phyloP scores from a whole-genome alignment of 257 asterid species.

The Plectranthus barbatus region DNA sequence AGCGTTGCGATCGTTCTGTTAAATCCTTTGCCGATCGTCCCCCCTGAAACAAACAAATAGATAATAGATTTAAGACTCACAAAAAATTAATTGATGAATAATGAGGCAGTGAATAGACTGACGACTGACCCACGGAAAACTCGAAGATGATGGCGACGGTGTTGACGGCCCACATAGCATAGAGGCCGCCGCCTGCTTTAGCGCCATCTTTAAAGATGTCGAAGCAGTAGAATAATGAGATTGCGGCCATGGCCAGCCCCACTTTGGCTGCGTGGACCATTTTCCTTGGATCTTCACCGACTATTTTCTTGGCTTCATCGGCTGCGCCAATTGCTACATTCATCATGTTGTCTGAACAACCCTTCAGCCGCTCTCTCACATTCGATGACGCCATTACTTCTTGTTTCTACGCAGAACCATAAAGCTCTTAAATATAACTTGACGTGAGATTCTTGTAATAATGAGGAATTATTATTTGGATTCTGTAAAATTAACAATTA shows the following conservation, averaged over 20 bases:
- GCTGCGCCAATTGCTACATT: neutral
- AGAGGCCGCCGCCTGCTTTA: conserved; percentile 21
- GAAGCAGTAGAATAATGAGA: conserved; percentile 52
- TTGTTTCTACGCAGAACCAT: neutral
- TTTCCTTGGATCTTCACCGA: conserved; percentile 58
- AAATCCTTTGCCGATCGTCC: conserved; percentile 65
- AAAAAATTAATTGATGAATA: no score
- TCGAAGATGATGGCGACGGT: conserved; percentile 79
- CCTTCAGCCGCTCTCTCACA: neutral
- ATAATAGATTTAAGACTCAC: neutral
- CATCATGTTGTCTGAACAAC: neutral
- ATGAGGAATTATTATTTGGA: no score
- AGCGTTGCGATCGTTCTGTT: conserved; percentile 68
- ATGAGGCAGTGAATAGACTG: no score
- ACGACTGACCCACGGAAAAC: conserved; percentile 39
- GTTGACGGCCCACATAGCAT: conserved; percentile 76
- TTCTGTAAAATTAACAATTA: no score
- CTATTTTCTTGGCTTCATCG: conserved; percentile 12
- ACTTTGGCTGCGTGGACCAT: conserved; percentile 60
- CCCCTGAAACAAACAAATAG: conserved; percentile 29
- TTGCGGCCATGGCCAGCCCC: conserved; percentile 51
- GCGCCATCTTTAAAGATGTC: conserved; percentile 44
- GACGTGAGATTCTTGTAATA: no score
- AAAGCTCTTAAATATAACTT: no score
- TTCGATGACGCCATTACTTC: neutral